Evolutionary conservation across 1,284 basidiomycete genomes (phyloP).

Genomic region (Phellopilus nigrolimitatus): DNA sequence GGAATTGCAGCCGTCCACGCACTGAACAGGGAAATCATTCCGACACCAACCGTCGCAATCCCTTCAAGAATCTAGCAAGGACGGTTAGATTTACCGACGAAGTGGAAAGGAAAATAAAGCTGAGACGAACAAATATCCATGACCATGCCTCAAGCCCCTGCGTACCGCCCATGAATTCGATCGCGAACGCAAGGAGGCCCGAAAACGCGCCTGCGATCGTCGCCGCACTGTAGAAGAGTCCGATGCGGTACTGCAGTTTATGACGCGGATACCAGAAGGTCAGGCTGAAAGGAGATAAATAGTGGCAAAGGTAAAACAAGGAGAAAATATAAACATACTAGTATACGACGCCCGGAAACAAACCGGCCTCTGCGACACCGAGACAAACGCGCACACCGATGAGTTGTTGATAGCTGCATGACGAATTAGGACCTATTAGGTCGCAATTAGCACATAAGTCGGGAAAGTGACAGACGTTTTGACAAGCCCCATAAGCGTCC

Average conservation of each 20-base stretch:
- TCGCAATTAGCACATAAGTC: background rate
- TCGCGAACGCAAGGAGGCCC: constrained; percentile 38
- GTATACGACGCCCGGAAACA: constrained; percentile 66
- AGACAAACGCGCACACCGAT: constrained; percentile 55
- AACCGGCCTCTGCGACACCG: constrained; percentile 63
- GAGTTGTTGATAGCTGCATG: constrained; percentile 51
- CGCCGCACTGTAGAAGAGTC: constrained; percentile 37
- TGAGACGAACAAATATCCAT: constrained; percentile 40
- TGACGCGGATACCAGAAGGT: constrained; percentile 50
- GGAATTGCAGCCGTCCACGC: constrained; percentile 19
- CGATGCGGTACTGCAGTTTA: constrained; percentile 45
- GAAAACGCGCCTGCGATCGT: constrained; percentile 33
- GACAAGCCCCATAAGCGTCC: constrained; percentile 61
- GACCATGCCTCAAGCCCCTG: constrained; percentile 39
- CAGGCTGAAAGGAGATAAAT: constrained; percentile 25
- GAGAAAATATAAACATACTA: constrained; percentile 34
- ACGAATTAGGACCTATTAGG: background rate
- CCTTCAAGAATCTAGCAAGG: constrained; percentile 51
- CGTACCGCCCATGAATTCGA: constrained; percentile 39
- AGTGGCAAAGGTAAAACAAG: background rate
- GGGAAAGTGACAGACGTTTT: constrained; percentile 42
- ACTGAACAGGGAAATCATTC: constrained; percentile 42
- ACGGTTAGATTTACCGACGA: background rate
- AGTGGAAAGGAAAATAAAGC: background rate
- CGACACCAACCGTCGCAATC: constrained; percentile 43